Base-by-base conservation (phyloP, 169 alveolate species). In the Plasmodium falciparum region DNA sequence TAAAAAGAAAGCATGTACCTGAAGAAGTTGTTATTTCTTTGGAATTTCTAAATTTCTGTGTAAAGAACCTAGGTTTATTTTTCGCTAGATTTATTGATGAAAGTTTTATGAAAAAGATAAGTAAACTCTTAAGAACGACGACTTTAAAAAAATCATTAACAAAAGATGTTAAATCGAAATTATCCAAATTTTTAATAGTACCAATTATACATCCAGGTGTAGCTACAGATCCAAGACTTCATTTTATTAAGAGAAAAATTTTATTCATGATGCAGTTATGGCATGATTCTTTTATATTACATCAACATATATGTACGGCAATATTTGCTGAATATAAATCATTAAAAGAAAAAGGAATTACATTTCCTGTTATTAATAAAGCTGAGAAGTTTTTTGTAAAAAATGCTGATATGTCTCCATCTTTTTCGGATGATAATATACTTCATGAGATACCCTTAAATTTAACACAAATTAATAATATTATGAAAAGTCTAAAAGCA, bases 151-250 rank as follows among this genome's bases (percentile, higher is more conserved):
- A 83, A 59, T 92, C 95, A 13, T 20, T 94, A 9, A 90, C 96
- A 13, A 91, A 93, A 43, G 92, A 92, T 29, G 93, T 94, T 0
- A 92, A 93, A 91, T 93, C 94, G 72, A 93, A 92, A 67, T 56
- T 94, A 29, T 89, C 96, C 20, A 94, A 94, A 89, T 70, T 94
- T 39, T 70, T 94, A 33, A 71, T 91, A n/a, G 94, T 92, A 49
- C 92, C 95, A 20, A 75, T 88, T 29, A 91, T 92, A 22, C 96
- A 94, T 73, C 96, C 95, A 58, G 96, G 96, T 1, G 95, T 94
- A 20, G 93, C 96, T 26, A 94, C 95, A 13, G 96, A 94, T 73
- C 93, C 93, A 5, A 83, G 96, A 61, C 92, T 94, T 6, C 96
- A 94, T 66, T 93, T 94, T 47, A 92, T 94, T 62, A 94, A 94